Base-by-base conservation (phyloP, 345 rosid species). In the Garcia nutans region DNA sequence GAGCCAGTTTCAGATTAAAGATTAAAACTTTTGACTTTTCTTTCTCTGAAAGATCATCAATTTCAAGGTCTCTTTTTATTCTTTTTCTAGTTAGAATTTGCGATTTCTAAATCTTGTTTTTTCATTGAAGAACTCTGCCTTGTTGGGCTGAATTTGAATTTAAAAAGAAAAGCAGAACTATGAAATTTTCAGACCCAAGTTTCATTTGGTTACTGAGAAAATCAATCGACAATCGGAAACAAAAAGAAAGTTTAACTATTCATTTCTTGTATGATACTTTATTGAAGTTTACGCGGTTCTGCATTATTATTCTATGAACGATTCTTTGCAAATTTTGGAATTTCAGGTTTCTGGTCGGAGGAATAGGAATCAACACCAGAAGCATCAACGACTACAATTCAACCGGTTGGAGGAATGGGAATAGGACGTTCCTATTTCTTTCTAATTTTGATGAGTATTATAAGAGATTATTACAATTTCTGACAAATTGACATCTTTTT, bases 321-420 rank as follows among this genome's bases (percentile, higher is more conserved):
- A 17, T 42, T 9, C n/a, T 17, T 33, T 31, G 16, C 62, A 61
- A 26, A 3, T 11, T 65, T 33, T 41, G 19, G 17, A 1, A 4
- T 44, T 47, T 73, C 68, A 60, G 59, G 28, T 31, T 74, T 74
- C 63, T 44, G 8, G 22, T 42, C n/a, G 65, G 24, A 20, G 16
- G 37, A 12, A 13, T 1, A 19, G 56, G 49, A 17, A 69, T 69
- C 72, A 20, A 42, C 57, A 49, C 41, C 41, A 17, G 19, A 49
- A 33, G 42, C 66, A 42, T 23, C 75, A 54, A 17, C 42, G 8
- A 26, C 58, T 28, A 41, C 54, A 57, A 57, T 45, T 26, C 33
- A 57, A 42, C 26, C 13, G 74, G 44, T 59, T 28, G 31, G 31
- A 28, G 31, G 31, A 2, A 28, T 28, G 2, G 31, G 31, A 28